Evolutionary conservation across 495 filamentous ascomycete genomes (phyloP).

Genomic region (Acidomyces sp.): DNA sequence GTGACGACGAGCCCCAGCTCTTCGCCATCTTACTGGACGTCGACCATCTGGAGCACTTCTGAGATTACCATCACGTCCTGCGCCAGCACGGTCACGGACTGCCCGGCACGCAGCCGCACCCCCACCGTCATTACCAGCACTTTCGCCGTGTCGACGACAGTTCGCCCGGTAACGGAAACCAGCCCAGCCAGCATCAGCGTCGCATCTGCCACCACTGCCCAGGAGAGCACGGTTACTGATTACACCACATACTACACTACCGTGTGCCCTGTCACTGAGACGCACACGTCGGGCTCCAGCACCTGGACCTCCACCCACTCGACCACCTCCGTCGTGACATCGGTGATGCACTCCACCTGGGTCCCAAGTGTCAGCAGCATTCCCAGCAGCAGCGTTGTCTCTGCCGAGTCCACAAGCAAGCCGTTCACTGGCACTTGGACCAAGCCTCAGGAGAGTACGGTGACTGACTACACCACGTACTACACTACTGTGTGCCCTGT

Average conservation of each 20-base stretch:
- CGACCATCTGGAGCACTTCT: constrained; percentile 8
- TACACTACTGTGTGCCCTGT: no score
- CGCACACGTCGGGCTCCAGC: neutral
- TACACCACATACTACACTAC: no score
- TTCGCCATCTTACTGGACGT: neutral
- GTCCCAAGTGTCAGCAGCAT: neutral
- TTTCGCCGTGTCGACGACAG: constrained; percentile 10
- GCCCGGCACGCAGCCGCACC: constrained; percentile 14
- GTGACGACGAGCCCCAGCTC: neutral
- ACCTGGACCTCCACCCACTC: neutral
- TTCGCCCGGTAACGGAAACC: no score
- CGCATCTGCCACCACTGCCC: no score
- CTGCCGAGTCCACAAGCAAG: neutral
- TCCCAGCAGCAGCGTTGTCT: no score
- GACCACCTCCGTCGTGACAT: neutral
- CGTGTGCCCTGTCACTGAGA: no score
- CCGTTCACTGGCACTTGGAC: no score
- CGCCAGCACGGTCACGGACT: constrained; percentile 15
- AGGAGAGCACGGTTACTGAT: no score
- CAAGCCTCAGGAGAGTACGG: no score
- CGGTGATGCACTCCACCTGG: neutral
- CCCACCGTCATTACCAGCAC: constrained; percentile 11
- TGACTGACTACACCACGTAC: no score
- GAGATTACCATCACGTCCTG: constrained; percentile 12
- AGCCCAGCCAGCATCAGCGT: no score